phyloP scores from a whole-genome alignment of 352 stramenopile genomes.

The Detonula confervacea region DNA sequence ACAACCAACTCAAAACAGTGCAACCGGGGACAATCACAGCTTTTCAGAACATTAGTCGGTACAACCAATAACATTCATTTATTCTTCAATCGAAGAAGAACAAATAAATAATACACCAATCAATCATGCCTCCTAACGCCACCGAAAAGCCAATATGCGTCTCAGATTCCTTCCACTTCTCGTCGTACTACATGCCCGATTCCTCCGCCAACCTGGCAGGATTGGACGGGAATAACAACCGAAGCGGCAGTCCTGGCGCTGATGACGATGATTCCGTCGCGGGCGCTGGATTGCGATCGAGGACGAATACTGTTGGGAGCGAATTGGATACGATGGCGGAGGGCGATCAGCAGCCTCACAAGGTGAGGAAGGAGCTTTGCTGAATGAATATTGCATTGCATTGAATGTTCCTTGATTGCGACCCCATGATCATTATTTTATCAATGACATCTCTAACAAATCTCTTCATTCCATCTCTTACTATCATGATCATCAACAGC shows the following conservation, averaged over 20 bases:
- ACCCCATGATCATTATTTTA: not conserved
- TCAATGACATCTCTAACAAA: slow-evolving; percentile 4
- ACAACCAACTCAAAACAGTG: not conserved
- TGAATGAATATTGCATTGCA: not conserved
- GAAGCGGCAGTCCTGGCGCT: not conserved
- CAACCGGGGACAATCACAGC: too few species aligned
- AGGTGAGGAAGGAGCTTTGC: not conserved
- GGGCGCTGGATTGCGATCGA: not conserved
- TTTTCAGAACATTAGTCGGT: too few species aligned
- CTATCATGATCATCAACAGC: not conserved
- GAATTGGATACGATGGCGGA: not conserved
- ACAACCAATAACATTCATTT: not conserved
- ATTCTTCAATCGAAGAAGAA: too few species aligned
- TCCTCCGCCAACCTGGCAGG: slow-evolving; percentile 9
- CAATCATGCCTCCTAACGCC: slow-evolving; percentile 24
- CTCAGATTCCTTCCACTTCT: slow-evolving; percentile 54
- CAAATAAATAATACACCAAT: not conserved
- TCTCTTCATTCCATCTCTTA: not conserved
- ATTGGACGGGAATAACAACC: not conserved
- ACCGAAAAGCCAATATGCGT: slow-evolving; percentile 28
- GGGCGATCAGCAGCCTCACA: not conserved
- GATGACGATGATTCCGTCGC: slow-evolving; percentile 10
- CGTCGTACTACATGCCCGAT: slow-evolving; percentile 29
- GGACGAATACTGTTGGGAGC: not conserved
- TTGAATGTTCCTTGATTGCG: not conserved